phyloP scores from a whole-genome alignment of 2,329 filamentous ascomycete species.

The Xylariaceae sp. region DNA sequence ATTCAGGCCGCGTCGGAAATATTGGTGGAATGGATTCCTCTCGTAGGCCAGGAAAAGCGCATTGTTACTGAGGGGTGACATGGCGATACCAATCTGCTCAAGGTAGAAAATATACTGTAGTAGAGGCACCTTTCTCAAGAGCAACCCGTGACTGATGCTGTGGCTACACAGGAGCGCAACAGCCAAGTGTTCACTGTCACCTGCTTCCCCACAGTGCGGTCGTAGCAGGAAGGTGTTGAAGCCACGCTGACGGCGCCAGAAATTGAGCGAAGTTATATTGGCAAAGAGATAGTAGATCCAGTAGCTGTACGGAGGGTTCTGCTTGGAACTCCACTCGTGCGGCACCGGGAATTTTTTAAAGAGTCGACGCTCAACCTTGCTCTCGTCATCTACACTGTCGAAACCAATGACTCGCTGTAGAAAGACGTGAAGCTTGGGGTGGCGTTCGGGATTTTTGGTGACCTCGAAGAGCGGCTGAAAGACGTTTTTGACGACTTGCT shows the following conservation, averaged over 20 bases:
- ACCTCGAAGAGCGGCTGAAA: slow-evolving; percentile 95
- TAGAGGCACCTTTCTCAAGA: slow-evolving; percentile 90
- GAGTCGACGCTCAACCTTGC: slow-evolving; percentile 91
- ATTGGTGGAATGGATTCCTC: slow-evolving; percentile 92
- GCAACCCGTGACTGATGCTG: slow-evolving; percentile 92
- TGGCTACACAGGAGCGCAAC: slow-evolving; percentile 90
- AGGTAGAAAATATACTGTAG: slow-evolving; percentile 98
- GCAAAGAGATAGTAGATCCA: slow-evolving; percentile 98
- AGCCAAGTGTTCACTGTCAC: slow-evolving; percentile 93
- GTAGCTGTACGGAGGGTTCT: slow-evolving; percentile 98
- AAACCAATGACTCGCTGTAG: slow-evolving; percentile 94
- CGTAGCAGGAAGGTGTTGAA: slow-evolving; percentile 95
- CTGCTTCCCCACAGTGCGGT: slow-evolving; percentile 95
- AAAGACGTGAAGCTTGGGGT: slow-evolving; percentile 94
- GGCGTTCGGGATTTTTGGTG: slow-evolving; percentile 80
- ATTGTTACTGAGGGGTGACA: slow-evolving; percentile 99
- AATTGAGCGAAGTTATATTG: slow-evolving; percentile 90
- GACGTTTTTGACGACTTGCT: slow-evolving; percentile 86
- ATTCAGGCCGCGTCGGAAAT: slow-evolving; percentile 93
- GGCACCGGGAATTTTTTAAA: slow-evolving; percentile 95
- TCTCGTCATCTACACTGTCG: slow-evolving; percentile 97
- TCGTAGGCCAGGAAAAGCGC: slow-evolving; percentile 96
- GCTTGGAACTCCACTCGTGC: slow-evolving; percentile 83
- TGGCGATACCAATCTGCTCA: slow-evolving; percentile 96
- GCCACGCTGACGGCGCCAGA: slow-evolving; percentile 85